These are phyloP conservation scores for Salix suchowensis DNA, from an alignment of 345 rosid species.

Conservation along the genomic window DNA sequence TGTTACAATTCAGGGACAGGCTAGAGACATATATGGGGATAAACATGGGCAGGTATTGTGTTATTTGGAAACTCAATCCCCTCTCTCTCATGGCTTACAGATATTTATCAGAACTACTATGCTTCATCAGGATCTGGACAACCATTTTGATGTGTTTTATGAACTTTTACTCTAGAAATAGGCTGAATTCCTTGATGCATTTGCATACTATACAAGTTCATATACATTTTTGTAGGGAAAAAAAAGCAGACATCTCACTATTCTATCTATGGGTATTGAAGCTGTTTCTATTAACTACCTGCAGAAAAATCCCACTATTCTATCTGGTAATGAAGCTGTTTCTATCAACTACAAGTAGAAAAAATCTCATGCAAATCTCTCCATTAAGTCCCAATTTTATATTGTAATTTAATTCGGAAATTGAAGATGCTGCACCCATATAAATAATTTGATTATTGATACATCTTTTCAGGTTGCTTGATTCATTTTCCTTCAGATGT, in stretches of 20 bases:
- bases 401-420: background rate
- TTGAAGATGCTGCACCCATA: background rate
- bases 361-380: background rate
- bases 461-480: too few relatives aligned
- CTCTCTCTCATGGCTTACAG: background rate
- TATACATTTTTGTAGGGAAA: background rate
- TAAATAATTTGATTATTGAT: background rate
- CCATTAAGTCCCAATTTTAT: background rate
- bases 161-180: background rate
- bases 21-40: conserved; percentile 91
- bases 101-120: background rate
- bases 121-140: background rate
- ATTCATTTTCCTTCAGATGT: background rate
- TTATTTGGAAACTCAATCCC: background rate
- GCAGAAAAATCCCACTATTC: background rate
- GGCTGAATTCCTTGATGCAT: background rate
- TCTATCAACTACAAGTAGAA: background rate
- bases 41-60: conserved; percentile 93
- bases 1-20: conserved; percentile 75
- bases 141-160: conserved; percentile 1
- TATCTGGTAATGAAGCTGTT: background rate
- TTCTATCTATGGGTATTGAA: background rate
- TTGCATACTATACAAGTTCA: background rate
- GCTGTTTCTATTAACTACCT: background rate
- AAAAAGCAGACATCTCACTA: background rate